Base-by-base conservation (phyloP, 164 flowering plant species). In the Echeveria elegans region DNA sequence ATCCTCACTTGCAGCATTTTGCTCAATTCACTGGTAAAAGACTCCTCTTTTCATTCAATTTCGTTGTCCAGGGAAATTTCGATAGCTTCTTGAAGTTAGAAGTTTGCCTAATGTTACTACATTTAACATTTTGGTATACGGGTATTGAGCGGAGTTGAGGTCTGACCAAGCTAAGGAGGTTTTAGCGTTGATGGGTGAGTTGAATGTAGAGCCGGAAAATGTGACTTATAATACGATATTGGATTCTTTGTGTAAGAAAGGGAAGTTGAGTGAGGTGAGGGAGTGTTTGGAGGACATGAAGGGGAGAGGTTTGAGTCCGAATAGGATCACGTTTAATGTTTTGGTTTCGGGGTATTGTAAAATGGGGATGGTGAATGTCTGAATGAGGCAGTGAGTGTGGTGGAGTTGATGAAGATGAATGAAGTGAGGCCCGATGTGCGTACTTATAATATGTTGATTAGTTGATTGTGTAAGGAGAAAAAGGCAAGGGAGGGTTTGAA, bases 401-500 rank as follows among this genome's bases (percentile, higher is more conserved):
- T 90, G 26, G 90, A 90, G 41, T 69, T 88, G 76, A 93, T 93
- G 96, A 72, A 76, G 0, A 77, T 66, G 75, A 73, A 78, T 36
- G 70, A 77, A 30, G 12, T 81, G 66, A 68, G 77, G 78, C 91
- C 97, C 0, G 92, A 90, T 79, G 58, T 78, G 65, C 80, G 89
- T 85, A 93, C 97, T 9, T 89, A 84, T 72, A 93, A 93, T 66
- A 85, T 79, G 83, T 69, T 87, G 80, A 79, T 90, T 50, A 74
- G 70, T 68, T 94, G 91, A 62, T 73, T 87, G 28, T 89, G 94
- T 62, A 79, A 78, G 12, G 82, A 78, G 14, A 86, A 84, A 41
- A 84, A 37, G 76, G 71, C 89, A 23, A 85, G 81, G 6, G 92
- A 90, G 43, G 98, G 88, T 1, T 72, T 88, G 67, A 78, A 72